phyloP scores from a whole-genome alignment of 2,329 filamentous ascomycete species.

The Penicillium concentricum region DNA sequence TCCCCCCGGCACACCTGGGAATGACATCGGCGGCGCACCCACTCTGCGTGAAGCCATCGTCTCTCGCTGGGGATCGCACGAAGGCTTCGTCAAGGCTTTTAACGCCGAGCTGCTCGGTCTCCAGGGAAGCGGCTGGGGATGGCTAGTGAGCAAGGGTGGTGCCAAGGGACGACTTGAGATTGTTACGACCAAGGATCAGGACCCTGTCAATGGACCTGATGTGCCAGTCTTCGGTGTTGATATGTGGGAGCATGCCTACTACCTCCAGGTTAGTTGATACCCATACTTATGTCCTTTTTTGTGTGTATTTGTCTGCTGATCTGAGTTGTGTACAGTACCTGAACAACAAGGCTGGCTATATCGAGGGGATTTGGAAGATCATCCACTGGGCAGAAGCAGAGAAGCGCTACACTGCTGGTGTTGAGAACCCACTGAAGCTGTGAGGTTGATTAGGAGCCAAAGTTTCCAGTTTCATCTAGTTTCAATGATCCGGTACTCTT shows the following conservation, averaged over 20 bases:
- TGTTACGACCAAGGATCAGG: slow-evolving; percentile 82
- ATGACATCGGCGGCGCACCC: slow-evolving; percentile 55
- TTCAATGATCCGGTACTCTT: not conserved
- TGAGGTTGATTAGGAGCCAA: slow-evolving; percentile 1
- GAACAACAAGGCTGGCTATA: slow-evolving; percentile 93
- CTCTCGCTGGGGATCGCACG: slow-evolving; percentile 66
- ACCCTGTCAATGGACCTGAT: slow-evolving; percentile 72
- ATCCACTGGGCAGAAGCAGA: slow-evolving; percentile 88
- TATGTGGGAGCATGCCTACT: slow-evolving; percentile 95
- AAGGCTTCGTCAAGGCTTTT: slow-evolving; percentile 66
- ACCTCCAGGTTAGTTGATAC: slow-evolving; percentile 63
- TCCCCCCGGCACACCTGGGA: slow-evolving; percentile 58
- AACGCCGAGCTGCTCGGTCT: slow-evolving; percentile 65
- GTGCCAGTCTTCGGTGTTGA: slow-evolving; percentile 78
- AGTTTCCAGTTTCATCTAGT: not conserved
- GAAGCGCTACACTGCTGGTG: slow-evolving; percentile 55
- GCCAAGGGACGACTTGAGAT: slow-evolving; percentile 64
- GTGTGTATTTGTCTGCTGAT: not conserved
- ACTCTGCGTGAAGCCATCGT: slow-evolving; percentile 61
- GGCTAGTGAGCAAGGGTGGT: slow-evolving; percentile 68
- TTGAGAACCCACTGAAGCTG: slow-evolving; percentile 30
- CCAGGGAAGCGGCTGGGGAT: slow-evolving; percentile 85
- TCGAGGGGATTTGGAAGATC: slow-evolving; percentile 85
- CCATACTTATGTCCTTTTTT: not conserved
- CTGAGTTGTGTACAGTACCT: slow-evolving; percentile 62